Base-by-base conservation (phyloP, 139 green algal genomes). In the Volvox reticuliferus region DNA sequence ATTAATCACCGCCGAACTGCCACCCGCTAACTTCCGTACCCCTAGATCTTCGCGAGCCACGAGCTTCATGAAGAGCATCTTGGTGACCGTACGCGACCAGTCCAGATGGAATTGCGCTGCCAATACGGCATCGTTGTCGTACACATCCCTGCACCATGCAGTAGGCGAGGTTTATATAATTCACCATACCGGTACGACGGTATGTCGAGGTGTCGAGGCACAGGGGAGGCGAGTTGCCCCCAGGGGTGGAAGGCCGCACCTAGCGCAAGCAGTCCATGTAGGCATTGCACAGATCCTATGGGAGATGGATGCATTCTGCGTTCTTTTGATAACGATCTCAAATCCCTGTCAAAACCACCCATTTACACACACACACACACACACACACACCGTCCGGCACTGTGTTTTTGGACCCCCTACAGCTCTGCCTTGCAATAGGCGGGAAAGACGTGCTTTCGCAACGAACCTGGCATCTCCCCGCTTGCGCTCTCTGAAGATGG, bases 41-140 rank as follows among this genome's bases (percentile, higher is more conserved):
- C 86, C 86, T 28, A 78, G 75, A 35, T 91, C 86, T 62, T 91
- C 86, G 22, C 86, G 30, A 0, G 86, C 86, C 75, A 91, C 86
- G 55, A 91, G 86, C 75, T 86, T 85, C 55, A 84, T 77, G 86
- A 91, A 91, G 5, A 77, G 75, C 61, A 85, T 79, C 75, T 91
- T 91, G 75, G 17, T 79, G 32, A 37, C 86, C 0, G 80, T 65
- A 12, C 86, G 75, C 0, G 32, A 67, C 86, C 86, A 91, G 86
- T 91, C 86, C 86, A 91, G 75, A 50, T 85, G 69, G 75, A 83
- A 91, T 73, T 91, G 86, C 9, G 76, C 76, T 24, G 86, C 50
- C 50, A 89, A 68, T 30, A 89, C 69, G 26, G 44, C 68, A 19
- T 69, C 68, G 1, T 17, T 82, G 84, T 89, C 84, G 55, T 78